Evolutionary conservation across 768 basidiomycete genomes (phyloP), one percentile per base, ranked within the genome.

Genomic region (Amanita pallidorosea): DNA sequence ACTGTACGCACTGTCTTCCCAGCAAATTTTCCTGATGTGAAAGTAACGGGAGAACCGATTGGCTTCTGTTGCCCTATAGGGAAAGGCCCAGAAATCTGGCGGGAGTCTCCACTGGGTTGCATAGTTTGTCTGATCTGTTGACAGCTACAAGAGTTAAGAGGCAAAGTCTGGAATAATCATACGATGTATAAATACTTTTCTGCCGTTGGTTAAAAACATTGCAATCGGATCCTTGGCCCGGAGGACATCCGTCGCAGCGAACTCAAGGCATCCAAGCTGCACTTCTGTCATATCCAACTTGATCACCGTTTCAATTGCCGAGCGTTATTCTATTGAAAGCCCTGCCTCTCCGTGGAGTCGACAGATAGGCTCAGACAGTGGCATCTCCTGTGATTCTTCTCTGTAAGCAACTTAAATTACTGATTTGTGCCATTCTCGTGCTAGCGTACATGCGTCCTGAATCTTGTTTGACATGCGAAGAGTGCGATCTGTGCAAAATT

Each of bases 11-110:
- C 65, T 23, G 64, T 67, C 45, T 67, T 61, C 25, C 68, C 68
- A n/a, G 63, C 60, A 57, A 85, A 81, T 57, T 75, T 73, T 6
- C 83, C 83, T 51, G 69, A 62, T 44, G 61, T 58, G 62, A 77
- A 81, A 42, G 62, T 65, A 44, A 76, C 69, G 7, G 76, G 74
- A 20, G 58, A 59, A 31, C 71, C 71, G 51, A 67, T 59, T 51
- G 53, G 56, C 38, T 57, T 58, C 52, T 57, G 55, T 48, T 55
- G 59, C 47, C 44, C 34, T 33, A 43, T 54, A 44, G 27, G 56
- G 31, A 47, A 22, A 38, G 60, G 54, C 50, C 65, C 66, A 58
- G 57, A 27, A 49, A 52, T 61, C 53, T 63, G 66, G 65, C 63
- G 65, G 62, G 59, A 60, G 63, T 64, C 61, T 55, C 55, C 60